phyloP scores from a whole-genome alignment of 2,329 filamentous ascomycete genomes.

The Penicillium sp. region DNA sequence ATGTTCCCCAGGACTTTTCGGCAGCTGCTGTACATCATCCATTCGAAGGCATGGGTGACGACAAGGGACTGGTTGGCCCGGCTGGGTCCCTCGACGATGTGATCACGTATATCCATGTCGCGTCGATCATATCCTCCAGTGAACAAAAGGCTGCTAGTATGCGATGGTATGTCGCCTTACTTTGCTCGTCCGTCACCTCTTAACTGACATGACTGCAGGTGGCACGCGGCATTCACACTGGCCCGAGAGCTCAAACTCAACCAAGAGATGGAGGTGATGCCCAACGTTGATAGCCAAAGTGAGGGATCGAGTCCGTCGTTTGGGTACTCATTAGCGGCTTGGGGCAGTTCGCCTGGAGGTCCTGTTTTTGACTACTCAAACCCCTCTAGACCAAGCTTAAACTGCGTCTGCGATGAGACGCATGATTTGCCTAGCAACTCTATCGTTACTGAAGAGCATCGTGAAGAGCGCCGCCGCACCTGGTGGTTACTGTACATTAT shows the following conservation, averaged over 20 bases:
- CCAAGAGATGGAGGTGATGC: constrained; percentile 62
- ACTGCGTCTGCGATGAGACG: constrained; percentile 36
- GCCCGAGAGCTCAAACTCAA: constrained; percentile 84
- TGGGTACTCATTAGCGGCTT: constrained; percentile 32
- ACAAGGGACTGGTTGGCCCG: constrained; percentile 44
- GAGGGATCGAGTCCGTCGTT: constrained; percentile 35
- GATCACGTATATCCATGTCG: constrained; percentile 86
- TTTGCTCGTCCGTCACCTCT: not conserved
- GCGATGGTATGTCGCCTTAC: constrained; percentile 58
- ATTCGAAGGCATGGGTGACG: constrained; percentile 57
- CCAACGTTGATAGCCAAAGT: constrained; percentile 28
- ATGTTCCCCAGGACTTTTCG: constrained; percentile 68
- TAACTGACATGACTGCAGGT: constrained; percentile 41
- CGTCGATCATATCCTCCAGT: constrained; percentile 86
- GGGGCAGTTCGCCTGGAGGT: constrained; percentile 52
- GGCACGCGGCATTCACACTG: constrained; percentile 90
- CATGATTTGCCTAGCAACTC: constrained; percentile 25
- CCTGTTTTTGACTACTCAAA: constrained; percentile 45
- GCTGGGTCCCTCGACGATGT: constrained; percentile 82
- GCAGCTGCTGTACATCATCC: constrained; percentile 62
- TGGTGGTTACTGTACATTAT: constrained; percentile 95
- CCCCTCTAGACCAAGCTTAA: constrained; percentile 31
- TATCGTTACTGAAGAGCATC: constrained; percentile 69
- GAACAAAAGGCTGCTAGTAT: constrained; percentile 94
- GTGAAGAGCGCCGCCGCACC: constrained; percentile 81